Evolutionary conservation across 768 basidiomycete genomes (phyloP).

Genomic region (Austroboletus festivus): DNA sequence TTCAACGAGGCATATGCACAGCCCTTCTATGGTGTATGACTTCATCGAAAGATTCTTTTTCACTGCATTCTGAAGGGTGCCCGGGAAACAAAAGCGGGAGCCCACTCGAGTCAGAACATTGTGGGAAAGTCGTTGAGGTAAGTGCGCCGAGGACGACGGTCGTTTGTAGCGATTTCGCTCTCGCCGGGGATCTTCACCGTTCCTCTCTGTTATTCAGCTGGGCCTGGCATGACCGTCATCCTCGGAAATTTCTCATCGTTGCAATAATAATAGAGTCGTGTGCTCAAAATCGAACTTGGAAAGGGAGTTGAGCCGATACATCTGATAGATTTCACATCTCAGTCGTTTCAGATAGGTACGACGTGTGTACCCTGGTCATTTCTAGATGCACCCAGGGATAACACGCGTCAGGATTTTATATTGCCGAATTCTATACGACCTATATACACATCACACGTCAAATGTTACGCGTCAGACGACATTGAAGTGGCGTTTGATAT

Average conservation of each 20-base stretch:
- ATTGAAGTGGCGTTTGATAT: no score
- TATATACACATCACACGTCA: no score
- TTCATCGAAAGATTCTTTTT: not conserved
- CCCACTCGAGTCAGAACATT: conserved; percentile 8
- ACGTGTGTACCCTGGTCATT: not conserved
- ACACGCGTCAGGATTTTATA: not conserved
- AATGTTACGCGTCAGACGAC: no score
- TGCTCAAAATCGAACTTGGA: conserved; percentile 5
- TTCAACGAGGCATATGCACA: not conserved
- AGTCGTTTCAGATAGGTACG: conserved; percentile 5
- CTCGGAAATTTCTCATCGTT: conserved; percentile 5
- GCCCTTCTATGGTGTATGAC: not conserved
- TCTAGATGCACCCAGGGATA: not conserved
- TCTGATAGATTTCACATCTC: conserved; percentile 7
- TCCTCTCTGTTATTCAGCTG: conserved; percentile 3
- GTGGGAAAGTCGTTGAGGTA: conserved; percentile 4
- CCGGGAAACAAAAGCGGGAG: not conserved
- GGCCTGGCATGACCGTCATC: conserved; percentile 2
- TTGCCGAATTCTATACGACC: no score
- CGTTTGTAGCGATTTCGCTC: not conserved
- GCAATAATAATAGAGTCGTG: not conserved
- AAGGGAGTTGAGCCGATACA: conserved; percentile 6
- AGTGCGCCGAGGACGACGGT: conserved; percentile 17
- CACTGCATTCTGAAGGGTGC: not conserved
- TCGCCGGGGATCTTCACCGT: not conserved